These are phyloP conservation scores for Evansstolkia leycettana DNA, from an alignment of 495 filamentous ascomycete species.

Conservation along the genomic window DNA sequence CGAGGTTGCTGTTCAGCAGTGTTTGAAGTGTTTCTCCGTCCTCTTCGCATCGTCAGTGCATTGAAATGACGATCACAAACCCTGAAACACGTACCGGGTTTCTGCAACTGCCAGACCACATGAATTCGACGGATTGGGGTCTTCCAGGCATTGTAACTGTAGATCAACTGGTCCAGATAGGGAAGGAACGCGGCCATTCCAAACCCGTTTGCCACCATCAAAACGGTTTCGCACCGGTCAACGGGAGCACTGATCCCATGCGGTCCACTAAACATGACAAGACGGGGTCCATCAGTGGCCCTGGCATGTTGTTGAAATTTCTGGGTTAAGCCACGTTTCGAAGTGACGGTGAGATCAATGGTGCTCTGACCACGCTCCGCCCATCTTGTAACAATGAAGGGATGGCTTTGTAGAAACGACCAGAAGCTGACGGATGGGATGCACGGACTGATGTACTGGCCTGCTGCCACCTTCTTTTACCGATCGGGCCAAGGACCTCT, in stretches of 20 bases:
- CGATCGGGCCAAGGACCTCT: too few relatives aligned
- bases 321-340: constrained; percentile 6
- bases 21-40: too few relatives aligned
- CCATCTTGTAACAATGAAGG: constrained; percentile 27
- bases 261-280: constrained; percentile 16
- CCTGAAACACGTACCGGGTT: too few relatives aligned
- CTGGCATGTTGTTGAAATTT: constrained; percentile 3
- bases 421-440: constrained; percentile 19
- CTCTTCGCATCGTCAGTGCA: too few relatives aligned
- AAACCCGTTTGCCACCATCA: constrained; percentile 14
- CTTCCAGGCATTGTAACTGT: constrained; percentile 10
- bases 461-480: constrained; percentile 18
- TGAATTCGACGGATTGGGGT: constrained; percentile 7
- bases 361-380: constrained; percentile 10
- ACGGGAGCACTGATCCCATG: constrained; percentile 13
- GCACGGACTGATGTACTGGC: constrained; percentile 29
- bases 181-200: constrained; percentile 9
- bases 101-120: constrained; percentile 15
- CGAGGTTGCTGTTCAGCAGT: too few relatives aligned
- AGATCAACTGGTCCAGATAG: constrained; percentile 12
- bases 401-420: constrained; percentile 23
- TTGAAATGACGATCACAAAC: too few relatives aligned
- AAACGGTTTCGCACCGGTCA: constrained; percentile 14
- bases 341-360: constrained; percentile 17
- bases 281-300: constrained; percentile 1